Evolutionary conservation across 2,329 filamentous ascomycete species (phyloP).

Genomic region (Colletotrichum camelliae): DNA sequence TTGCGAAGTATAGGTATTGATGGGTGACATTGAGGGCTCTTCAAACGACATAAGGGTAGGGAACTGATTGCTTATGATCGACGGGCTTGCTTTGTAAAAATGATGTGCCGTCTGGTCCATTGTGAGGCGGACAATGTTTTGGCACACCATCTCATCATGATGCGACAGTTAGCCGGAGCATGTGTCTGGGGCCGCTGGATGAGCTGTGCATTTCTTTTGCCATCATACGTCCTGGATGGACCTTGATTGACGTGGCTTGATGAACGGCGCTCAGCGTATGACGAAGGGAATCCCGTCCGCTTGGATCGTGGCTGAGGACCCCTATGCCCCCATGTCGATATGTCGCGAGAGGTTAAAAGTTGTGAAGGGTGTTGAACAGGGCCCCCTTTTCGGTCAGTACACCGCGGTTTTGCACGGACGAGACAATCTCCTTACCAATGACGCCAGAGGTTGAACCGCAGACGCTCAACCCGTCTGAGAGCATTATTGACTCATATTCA

Average conservation of each 20-base stretch:
- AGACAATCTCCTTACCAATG: background rate
- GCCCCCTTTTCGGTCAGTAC: background rate
- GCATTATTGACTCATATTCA: background rate
- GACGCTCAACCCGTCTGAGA: slow-evolving; percentile 1
- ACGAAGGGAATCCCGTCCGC: slow-evolving; percentile 1
- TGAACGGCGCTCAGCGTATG: background rate
- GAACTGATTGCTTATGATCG: background rate
- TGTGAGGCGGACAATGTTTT: background rate
- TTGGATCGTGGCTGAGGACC: slow-evolving; percentile 19
- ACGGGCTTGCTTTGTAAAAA: background rate
- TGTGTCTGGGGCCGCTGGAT: background rate
- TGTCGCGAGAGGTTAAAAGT: background rate
- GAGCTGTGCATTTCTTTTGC: background rate
- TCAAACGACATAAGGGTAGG: background rate
- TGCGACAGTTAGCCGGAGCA: slow-evolving; percentile 14
- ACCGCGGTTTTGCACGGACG: background rate
- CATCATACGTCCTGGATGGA: background rate
- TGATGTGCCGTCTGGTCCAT: background rate
- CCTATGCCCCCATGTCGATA: slow-evolving; percentile 10
- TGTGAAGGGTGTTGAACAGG: background rate
- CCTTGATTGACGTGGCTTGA: background rate
- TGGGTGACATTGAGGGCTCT: background rate
- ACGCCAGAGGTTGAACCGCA: background rate
- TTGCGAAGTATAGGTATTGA: background rate
- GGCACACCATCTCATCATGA: slow-evolving; percentile 12